Evolutionary conservation across 2,329 filamentous ascomycete species (phyloP).

Genomic region (Xylaria sp.): DNA sequence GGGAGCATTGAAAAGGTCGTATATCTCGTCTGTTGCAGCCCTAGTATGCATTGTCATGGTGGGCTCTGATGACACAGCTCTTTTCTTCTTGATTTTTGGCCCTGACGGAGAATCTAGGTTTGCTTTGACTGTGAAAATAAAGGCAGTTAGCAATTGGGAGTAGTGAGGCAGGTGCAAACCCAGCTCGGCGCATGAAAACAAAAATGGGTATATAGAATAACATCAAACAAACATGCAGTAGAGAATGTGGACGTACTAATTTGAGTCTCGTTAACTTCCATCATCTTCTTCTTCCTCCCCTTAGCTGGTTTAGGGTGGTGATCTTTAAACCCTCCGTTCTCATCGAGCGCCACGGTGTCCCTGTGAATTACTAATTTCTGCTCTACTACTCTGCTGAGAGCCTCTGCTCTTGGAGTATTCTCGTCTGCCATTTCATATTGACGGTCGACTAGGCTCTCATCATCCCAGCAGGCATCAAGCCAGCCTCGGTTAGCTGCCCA

Average conservation of each 20-base stretch:
- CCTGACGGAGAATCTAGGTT: constrained; percentile 90
- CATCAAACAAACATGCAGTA: constrained; percentile 2
- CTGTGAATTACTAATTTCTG: constrained; percentile 57
- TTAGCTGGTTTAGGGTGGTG: constrained; percentile 55
- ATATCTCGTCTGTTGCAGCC: constrained; percentile 96
- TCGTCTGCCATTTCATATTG: constrained; percentile 36
- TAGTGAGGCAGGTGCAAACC: constrained; percentile 8
- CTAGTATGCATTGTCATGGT: constrained; percentile 98
- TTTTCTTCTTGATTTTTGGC: constrained; percentile 85
- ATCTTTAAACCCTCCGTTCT: constrained; percentile 66
- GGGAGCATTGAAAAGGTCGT: constrained; percentile 95
- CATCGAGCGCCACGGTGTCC: constrained; percentile 62
- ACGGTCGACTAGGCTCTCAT: constrained; percentile 48
- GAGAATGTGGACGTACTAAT: constrained; percentile 72
- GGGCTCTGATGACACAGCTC: constrained; percentile 71
- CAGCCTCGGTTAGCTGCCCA: constrained; percentile 81
- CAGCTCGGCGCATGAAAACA: constrained; percentile 4
- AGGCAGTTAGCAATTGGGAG: constrained; percentile 46
- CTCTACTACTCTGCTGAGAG: constrained; percentile 45
- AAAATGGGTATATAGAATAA: neutral
- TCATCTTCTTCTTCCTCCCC: constrained; percentile 78
- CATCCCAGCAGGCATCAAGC: constrained; percentile 67
- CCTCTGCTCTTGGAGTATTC: constrained; percentile 42
- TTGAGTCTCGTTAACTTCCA: constrained; percentile 90
- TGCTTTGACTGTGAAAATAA: constrained; percentile 76